Conservation (phyloP, 2,329 filamentous ascomycete species). For the Colletotrichum cuscutae region DNA sequence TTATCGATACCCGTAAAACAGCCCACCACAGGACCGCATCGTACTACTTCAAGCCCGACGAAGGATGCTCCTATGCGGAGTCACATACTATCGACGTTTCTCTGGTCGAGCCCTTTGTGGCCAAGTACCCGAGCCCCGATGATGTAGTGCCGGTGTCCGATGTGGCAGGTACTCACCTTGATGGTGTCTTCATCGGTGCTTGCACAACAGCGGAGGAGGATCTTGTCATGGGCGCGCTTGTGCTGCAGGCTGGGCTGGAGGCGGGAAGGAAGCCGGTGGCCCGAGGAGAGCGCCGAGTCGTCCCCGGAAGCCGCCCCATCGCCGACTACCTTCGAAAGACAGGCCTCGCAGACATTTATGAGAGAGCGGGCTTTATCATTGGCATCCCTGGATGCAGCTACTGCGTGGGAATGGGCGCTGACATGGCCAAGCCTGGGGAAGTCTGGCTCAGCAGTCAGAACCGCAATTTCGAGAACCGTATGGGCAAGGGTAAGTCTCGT, state of each 20-base stretch:
- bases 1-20: constrained; percentile 46
- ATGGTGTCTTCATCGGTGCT: constrained; percentile 58
- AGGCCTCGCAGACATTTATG: constrained; percentile 49
- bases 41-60: constrained; percentile 52
- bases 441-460: constrained; percentile 58
- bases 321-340: constrained; percentile 45
- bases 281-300: constrained; percentile 50
- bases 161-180: constrained; percentile 44
- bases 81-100: constrained; percentile 49
- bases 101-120: constrained; percentile 49
- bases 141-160: constrained; percentile 53
- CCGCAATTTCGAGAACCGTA: constrained; percentile 57
- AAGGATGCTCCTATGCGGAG: constrained; percentile 49
- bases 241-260: constrained; percentile 50
- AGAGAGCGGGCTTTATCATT: constrained; percentile 52
- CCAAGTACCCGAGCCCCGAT: constrained; percentile 54
- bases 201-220: constrained; percentile 59
- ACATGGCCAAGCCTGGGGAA: constrained; percentile 51
- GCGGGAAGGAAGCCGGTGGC: constrained; percentile 42
- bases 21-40: constrained; percentile 45
- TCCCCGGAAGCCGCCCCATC: constrained; percentile 53
- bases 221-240: constrained; percentile 52
- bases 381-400: constrained; percentile 55
- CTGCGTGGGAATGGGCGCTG: constrained; percentile 55
- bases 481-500: constrained; percentile 50